Evolutionary conservation across 768 basidiomycete genomes (phyloP).

Genomic region (Boletus barrowsii): DNA sequence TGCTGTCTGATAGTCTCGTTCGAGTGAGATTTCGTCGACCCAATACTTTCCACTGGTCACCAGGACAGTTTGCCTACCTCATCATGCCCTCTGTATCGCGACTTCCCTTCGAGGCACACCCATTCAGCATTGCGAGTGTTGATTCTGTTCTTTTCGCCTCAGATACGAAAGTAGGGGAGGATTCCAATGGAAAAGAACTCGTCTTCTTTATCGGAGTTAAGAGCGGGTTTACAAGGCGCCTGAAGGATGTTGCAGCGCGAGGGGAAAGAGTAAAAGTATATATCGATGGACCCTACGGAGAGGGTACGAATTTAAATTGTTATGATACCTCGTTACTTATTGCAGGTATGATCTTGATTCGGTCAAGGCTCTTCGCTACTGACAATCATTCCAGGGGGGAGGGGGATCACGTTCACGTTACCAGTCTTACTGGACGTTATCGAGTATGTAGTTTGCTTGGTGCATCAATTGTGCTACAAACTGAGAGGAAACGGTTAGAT

Average conservation of each 20-base stretch:
- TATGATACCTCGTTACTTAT: constrained; percentile 47
- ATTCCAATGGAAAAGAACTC: constrained; percentile 35
- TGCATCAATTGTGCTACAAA: neutral
- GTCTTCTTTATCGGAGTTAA: constrained; percentile 55
- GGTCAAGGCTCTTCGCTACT: neutral
- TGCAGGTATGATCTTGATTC: constrained; percentile 35
- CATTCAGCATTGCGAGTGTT: constrained; percentile 53
- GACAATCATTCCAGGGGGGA: constrained; percentile 37
- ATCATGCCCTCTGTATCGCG: constrained; percentile 43
- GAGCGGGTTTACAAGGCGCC: constrained; percentile 52
- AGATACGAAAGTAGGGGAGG: neutral
- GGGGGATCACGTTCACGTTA: constrained; percentile 47
- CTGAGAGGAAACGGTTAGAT: neutral
- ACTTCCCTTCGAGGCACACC: constrained; percentile 49
- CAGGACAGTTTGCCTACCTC: constrained; percentile 54
- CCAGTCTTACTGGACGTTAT: constrained; percentile 44
- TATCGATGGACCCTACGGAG: constrained; percentile 58
- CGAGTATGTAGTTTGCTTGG: constrained; percentile 28
- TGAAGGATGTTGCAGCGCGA: constrained; percentile 33
- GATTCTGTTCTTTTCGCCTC: constrained; percentile 18
- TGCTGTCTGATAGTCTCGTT: constrained; percentile 42
- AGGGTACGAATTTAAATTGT: constrained; percentile 34
- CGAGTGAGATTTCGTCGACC: constrained; percentile 44
- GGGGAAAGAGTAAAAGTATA: constrained; percentile 40
- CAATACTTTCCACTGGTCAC: constrained; percentile 44